Base-by-base conservation (phyloP, 2,329 filamentous ascomycete species). In the Trichoderma afroharzianum region DNA sequence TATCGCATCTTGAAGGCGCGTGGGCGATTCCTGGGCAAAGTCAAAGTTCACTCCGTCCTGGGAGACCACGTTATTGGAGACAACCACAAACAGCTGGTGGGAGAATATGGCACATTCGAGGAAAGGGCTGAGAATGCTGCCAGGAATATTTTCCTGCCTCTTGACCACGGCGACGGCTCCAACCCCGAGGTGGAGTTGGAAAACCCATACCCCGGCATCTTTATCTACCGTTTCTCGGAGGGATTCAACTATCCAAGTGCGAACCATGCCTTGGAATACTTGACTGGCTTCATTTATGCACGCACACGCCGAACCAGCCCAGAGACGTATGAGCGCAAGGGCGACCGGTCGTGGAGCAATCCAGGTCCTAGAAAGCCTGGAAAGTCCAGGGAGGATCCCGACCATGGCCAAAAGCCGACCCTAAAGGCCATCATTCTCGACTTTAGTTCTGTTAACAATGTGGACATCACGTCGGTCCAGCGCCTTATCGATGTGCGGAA, bases 201-300 rank as follows among this genome's bases (percentile, higher is more conserved):
- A 73, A 89, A 89, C 69, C 95, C 96, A 1, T 93, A 96, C 77
- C 95, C 95, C 0, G 96, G 96, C 67, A 88, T 99, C 75, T 97
- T 98, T 82, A 97, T 98, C 78, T 98, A 97, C 84, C 91, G 95
- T 58, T 98, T 97, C 81, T 90, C 92, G 0, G 95, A 98, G 83
- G 93, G 95, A 57, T 97, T 97, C 86, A 97, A 96, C 82, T 99
- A 98, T 78, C 94, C 95, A 72, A 99, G 97, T 76, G 94, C 94
- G 24, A 93, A 93, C 77, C 91, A 93, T 79, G 94, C 97, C 74
- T 88, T 97, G 71, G 94, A 98, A 77, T 89, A 93, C 77, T 85
- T 97, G 64, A 88, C 90, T 3, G 82, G 86, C 2, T 88, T 90
- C 75, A 89, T 97, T 61, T 91, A 92, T 75, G 80, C 85, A 57